phyloP scores from a whole-genome alignment of 352 stramenopile species.

The Pythium plurisporium region DNA sequence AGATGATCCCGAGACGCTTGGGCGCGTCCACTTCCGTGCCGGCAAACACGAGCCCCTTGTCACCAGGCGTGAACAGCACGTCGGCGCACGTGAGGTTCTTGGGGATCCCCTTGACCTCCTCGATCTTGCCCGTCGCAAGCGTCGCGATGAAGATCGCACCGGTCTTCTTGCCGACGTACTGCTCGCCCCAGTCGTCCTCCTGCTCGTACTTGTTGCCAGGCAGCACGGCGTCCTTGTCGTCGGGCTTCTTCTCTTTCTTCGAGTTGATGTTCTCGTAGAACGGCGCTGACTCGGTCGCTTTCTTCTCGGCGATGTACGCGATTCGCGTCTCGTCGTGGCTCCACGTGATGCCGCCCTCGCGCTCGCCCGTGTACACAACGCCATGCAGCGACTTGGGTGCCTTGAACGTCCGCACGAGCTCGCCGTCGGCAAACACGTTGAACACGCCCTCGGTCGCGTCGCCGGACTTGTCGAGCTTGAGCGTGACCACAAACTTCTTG shows the following conservation, averaged over 20 bases:
- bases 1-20: slow-evolving; percentile 74
- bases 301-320: slow-evolving; percentile 77
- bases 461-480: slow-evolving; percentile 46
- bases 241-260: slow-evolving; percentile 23
- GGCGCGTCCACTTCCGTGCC: slow-evolving; percentile 49
- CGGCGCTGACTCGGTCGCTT: slow-evolving; percentile 31
- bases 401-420: slow-evolving; percentile 48
- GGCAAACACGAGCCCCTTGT: slow-evolving; percentile 61
- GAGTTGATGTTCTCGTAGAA: slow-evolving; percentile 64
- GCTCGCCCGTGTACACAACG: slow-evolving; percentile 60
- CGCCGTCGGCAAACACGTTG: slow-evolving; percentile 39
- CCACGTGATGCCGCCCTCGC: slow-evolving; percentile 70
- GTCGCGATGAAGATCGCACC: slow-evolving; percentile 64
- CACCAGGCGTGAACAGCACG: slow-evolving; percentile 52
- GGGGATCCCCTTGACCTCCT: slow-evolving; percentile 52
- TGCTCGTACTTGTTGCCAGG: slow-evolving; percentile 63
- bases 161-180: slow-evolving; percentile 74
- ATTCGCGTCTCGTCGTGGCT: slow-evolving; percentile 67
- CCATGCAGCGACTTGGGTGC: slow-evolving; percentile 69
- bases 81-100: slow-evolving; percentile 61
- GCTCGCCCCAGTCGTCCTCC: slow-evolving; percentile 81
- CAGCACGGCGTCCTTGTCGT: slow-evolving; percentile 16
- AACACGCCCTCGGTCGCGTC: slow-evolving; percentile 41
- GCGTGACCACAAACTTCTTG: slow-evolving; percentile 40
- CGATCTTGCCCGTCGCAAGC: slow-evolving; percentile 54